These are phyloP conservation scores for Brassica juncea DNA, from an alignment of 345 rosid genomes.

Conservation along the genomic window DNA sequence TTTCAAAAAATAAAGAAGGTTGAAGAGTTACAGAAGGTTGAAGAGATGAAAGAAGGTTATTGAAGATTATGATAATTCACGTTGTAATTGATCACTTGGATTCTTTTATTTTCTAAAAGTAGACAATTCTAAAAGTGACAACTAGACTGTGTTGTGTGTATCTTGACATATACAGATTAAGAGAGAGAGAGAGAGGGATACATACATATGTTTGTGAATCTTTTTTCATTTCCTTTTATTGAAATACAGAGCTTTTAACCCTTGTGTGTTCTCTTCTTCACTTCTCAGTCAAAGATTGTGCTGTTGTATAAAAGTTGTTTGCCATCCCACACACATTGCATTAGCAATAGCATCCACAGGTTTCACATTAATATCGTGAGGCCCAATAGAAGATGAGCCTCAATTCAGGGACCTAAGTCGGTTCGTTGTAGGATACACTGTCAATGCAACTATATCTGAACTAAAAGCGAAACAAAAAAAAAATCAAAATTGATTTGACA, in stretches of 20 bases:
- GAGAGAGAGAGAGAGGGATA: neutral
- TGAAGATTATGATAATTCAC: slow-evolving; percentile 20
- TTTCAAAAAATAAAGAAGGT: no score
- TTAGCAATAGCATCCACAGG: neutral
- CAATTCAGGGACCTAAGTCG: neutral
- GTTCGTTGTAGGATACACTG: neutral
- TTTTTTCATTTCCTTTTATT: neutral
- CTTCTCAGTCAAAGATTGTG: neutral
- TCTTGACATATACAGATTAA: slow-evolving; percentile 25
- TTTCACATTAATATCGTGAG: neutral
- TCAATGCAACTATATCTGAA: neutral
- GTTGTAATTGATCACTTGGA: slow-evolving; percentile 26
- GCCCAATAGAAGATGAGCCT: neutral
- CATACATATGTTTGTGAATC: slow-evolving; percentile 20
- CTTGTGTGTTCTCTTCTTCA: neutral
- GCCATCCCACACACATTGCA: neutral
- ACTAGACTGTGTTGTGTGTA: slow-evolving; percentile 31
- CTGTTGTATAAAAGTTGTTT: neutral
- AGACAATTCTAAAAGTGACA: slow-evolving; percentile 25
- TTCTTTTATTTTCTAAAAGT: slow-evolving; percentile 9
- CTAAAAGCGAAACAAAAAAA: neutral
- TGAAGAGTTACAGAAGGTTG: slow-evolving; percentile 35
- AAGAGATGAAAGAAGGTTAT: slow-evolving; percentile 34
- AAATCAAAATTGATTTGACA: neutral
- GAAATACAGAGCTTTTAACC: slow-evolving; percentile 10